A percentile compares a stretch with the other conserved stretches of the same genome.
phyloP scores from a whole-genome alignment of 2,329 filamentous ascomycete genomes.

The Fusarium sambucinum region DNA sequence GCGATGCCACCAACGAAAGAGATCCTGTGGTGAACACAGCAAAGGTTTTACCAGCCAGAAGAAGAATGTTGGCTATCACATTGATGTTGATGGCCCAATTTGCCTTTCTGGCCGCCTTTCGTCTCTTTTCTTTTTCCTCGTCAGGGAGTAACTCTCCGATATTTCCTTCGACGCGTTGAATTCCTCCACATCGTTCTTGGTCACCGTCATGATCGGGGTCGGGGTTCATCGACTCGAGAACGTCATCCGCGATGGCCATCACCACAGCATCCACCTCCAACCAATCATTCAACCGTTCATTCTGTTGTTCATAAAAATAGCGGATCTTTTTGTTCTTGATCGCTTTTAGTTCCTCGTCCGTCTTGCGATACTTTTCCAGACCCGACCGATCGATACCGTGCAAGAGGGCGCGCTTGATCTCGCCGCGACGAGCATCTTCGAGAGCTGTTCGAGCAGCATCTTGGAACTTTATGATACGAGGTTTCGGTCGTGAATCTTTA shows the following conservation, averaged over 20 bases:
- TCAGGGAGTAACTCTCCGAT: slow-evolving; percentile 51
- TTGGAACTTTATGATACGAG: slow-evolving; percentile 55
- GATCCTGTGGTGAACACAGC: slow-evolving; percentile 84
- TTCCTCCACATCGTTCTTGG: slow-evolving; percentile 48
- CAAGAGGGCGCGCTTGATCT: slow-evolving; percentile 50
- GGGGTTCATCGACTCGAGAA: slow-evolving; percentile 53
- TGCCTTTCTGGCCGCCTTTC: slow-evolving; percentile 41
- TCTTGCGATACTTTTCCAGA: slow-evolving; percentile 50
- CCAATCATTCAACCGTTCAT: slow-evolving; percentile 52
- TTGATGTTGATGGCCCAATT: slow-evolving; percentile 83
- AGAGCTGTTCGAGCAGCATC: slow-evolving; percentile 49
- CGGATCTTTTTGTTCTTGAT: slow-evolving; percentile 50
- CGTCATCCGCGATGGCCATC: slow-evolving; percentile 52
- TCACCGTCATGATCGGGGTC: slow-evolving; percentile 53
- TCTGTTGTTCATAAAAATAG: slow-evolving; percentile 49
- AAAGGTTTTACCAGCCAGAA: slow-evolving; percentile 78
- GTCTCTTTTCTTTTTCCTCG: slow-evolving; percentile 49
- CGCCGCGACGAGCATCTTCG: slow-evolving; percentile 49
- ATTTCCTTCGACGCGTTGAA: slow-evolving; percentile 49
- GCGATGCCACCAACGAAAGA: slow-evolving; percentile 78
- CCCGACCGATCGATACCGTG: slow-evolving; percentile 48
- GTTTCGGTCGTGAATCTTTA: slow-evolving; percentile 21
- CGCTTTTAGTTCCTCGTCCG: slow-evolving; percentile 45
- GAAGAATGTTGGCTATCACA: slow-evolving; percentile 77
- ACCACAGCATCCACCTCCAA: slow-evolving; percentile 53